These are phyloP conservation scores for Speleostelium caveatum DNA, from an alignment of 78 protist genomes.

Conservation along the genomic window DNA sequence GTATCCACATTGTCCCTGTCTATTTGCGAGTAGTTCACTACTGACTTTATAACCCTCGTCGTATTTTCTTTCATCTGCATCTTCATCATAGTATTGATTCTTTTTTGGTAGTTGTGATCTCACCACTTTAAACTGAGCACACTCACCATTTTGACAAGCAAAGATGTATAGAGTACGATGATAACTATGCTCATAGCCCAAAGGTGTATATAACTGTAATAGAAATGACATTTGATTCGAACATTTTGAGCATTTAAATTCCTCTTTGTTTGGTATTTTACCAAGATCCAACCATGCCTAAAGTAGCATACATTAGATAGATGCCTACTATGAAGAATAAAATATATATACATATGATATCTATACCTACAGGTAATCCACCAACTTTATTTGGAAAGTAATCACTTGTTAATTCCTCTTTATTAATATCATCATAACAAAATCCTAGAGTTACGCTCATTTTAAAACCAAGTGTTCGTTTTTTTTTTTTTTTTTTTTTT, in stretches of 20 bases:
- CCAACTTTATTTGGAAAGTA: conserved; percentile 69
- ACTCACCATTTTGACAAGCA: conserved; percentile 26
- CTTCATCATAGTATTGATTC: conserved; percentile 12
- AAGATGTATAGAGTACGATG: conserved; percentile 51
- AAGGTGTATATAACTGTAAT: conserved; percentile 63
- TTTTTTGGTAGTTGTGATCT: conserved; percentile 39
- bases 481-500: no score
- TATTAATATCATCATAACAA: conserved; percentile 2
- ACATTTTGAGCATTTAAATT: conserved; percentile 31
- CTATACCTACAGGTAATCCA: conserved; percentile 66
- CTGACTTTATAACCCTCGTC: conserved; percentile 4
- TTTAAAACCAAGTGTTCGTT: no score
- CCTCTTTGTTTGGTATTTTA: conserved; percentile 32
- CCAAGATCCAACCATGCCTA: conserved; percentile 73
- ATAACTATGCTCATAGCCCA: background rate
- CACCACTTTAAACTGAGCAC: conserved; percentile 10
- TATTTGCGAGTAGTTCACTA: background rate
- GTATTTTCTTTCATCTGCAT: conserved; percentile 49
- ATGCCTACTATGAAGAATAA: background rate
- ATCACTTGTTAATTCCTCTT: conserved; percentile 43
- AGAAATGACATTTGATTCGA: conserved; percentile 59
- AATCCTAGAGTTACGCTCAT: conserved; percentile 38
- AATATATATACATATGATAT: background rate
- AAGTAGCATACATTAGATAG: background rate
- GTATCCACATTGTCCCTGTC: conserved; percentile 27